Conservation (phyloP, 1,139 yeast genomes). For the Yamadazyma atmosphaerica region DNA sequence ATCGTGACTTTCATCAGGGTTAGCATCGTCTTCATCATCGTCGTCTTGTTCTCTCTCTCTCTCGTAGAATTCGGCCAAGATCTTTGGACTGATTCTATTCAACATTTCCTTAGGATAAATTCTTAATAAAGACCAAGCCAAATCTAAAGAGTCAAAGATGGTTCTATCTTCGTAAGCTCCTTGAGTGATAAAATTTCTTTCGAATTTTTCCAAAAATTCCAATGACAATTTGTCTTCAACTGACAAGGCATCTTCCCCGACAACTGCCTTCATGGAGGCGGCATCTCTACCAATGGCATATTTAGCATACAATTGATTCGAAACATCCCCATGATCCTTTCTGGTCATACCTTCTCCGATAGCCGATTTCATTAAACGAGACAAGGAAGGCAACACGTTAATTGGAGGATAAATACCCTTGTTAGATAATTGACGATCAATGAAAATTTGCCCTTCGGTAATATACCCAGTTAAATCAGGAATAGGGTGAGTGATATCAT, state of each 20-base stretch:
- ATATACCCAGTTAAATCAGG: conserved; percentile 99
- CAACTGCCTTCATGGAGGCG: conserved; percentile 99
- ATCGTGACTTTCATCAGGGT: conserved; percentile 30
- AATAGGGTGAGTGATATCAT: conserved; percentile 98
- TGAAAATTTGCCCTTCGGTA: conserved; percentile 97
- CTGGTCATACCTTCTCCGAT: conserved; percentile 99
- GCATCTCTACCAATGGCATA: conserved; percentile 99
- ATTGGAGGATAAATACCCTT: conserved; percentile 99
- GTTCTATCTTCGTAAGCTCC: conserved; percentile 96
- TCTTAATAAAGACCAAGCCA: conserved; percentile 97
- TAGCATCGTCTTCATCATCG: conserved; percentile 54
- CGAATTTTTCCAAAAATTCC: conserved; percentile 97
- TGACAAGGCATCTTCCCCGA: conserved; percentile 98
- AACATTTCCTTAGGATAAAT: conserved; percentile 98
- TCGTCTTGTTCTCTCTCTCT: conserved; percentile 68
- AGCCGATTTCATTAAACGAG: conserved; percentile 98
- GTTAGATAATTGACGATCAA: conserved; percentile 94
- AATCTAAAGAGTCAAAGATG: conserved; percentile 91
- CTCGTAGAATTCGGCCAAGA: conserved; percentile 90
- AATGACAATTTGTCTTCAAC: conserved; percentile 95
- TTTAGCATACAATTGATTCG: conserved; percentile 97
- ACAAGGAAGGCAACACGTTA: conserved; percentile 93
- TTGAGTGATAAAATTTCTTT: conserved; percentile 90
- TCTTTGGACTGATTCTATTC: conserved; percentile 97
- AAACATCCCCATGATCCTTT: conserved; percentile 98